Conservation (phyloP, 2,329 filamentous ascomycete genomes). For the Ilyonectria sp. region DNA sequence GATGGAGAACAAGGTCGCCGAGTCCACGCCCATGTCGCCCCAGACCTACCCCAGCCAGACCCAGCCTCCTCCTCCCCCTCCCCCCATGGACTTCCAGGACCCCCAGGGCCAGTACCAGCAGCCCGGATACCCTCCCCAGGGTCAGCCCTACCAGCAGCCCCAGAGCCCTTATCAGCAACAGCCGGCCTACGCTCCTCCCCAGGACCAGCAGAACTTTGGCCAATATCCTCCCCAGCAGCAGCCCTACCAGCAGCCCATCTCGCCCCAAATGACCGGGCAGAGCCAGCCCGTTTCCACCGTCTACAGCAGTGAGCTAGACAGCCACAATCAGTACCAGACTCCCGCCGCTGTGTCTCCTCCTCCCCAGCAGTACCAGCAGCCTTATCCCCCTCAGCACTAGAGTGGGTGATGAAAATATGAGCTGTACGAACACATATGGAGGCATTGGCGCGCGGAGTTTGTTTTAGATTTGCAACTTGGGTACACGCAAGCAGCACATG, state of each 20-base stretch:
- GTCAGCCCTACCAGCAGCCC: constrained; percentile 38
- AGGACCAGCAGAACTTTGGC: constrained; percentile 37
- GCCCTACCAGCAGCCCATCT: constrained; percentile 24
- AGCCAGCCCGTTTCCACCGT: constrained; percentile 18
- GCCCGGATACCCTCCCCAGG: constrained; percentile 29
- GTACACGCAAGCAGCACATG: not conserved
- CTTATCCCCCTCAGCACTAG: constrained; percentile 25
- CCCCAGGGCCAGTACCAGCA: constrained; percentile 44
- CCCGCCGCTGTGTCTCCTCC: constrained; percentile 37
- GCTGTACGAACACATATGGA: not conserved
- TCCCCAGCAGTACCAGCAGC: constrained; percentile 43
- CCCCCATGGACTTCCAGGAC: constrained; percentile 32
- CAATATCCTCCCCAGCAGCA: constrained; percentile 44
- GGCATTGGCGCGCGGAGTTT: constrained; percentile 23
- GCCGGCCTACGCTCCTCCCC: constrained; percentile 44
- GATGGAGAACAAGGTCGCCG: constrained; percentile 53
- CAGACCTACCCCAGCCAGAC: constrained; percentile 41
- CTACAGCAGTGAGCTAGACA: constrained; percentile 36
- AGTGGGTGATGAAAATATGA: not conserved
- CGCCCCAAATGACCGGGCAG: constrained; percentile 27
- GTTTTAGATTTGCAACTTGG: not conserved
- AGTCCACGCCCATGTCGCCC: constrained; percentile 42
- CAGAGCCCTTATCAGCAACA: constrained; percentile 51
- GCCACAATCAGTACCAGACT: constrained; percentile 32
- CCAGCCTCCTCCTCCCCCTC: constrained; percentile 32